These are phyloP conservation scores for Botrytis hyacinthi DNA, from an alignment of 2,329 filamentous ascomycete species.

Conservation along the genomic window DNA sequence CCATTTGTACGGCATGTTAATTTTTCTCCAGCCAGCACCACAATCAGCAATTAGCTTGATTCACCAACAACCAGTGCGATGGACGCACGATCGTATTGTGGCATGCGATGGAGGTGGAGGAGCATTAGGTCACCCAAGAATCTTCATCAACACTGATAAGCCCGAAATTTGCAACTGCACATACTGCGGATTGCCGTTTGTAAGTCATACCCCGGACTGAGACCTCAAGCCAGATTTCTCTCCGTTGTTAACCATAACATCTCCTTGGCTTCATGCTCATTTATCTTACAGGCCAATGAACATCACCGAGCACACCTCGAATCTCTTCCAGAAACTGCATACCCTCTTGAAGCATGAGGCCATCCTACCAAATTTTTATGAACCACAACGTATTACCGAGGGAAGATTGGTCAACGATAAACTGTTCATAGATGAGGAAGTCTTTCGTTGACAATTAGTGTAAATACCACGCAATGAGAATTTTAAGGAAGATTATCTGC, in stretches of 20 bases:
- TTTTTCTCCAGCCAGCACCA: constrained; percentile 69
- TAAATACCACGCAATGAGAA: constrained; percentile 32
- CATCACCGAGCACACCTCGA: constrained; percentile 83
- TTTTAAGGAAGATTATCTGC: background rate
- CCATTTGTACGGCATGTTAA: constrained; percentile 36
- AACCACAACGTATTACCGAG: constrained; percentile 57
- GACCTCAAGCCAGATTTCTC: background rate
- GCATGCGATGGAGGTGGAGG: constrained; percentile 92
- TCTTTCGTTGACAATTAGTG: constrained; percentile 23
- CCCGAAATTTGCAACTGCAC: constrained; percentile 85
- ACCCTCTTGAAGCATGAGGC: constrained; percentile 68
- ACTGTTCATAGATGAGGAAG: constrained; percentile 12
- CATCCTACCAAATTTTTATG: constrained; percentile 52
- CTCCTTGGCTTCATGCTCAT: background rate
- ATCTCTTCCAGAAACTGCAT: constrained; percentile 75
- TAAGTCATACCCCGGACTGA: constrained; percentile 43
- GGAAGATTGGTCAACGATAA: constrained; percentile 61
- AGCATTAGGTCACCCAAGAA: constrained; percentile 81
- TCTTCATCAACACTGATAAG: constrained; percentile 99
- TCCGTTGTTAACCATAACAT: background rate
- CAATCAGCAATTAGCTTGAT: constrained; percentile 91
- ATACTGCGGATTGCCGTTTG: constrained; percentile 92
- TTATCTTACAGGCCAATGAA: constrained; percentile 70
- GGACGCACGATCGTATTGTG: constrained; percentile 79
- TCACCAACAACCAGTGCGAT: constrained; percentile 91